Conservation (phyloP, 371 early-diverging fungal genomes). For the Lichtheimia ornata region DNA sequence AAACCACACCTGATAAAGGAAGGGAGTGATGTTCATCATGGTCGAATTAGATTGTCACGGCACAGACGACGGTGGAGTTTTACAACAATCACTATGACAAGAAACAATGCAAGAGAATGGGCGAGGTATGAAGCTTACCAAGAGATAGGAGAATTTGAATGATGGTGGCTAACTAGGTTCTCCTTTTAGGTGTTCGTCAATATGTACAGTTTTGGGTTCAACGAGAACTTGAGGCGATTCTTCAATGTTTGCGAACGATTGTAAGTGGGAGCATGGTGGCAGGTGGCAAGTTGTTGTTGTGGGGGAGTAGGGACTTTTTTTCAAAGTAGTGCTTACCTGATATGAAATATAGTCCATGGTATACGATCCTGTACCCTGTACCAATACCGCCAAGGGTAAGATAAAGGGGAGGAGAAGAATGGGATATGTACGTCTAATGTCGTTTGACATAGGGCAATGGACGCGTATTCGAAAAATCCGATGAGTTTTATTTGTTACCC, state of each 20-base stretch:
- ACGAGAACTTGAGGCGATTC: slow-evolving; percentile 49
- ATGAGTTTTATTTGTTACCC: slow-evolving; percentile 47
- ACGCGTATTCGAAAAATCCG: slow-evolving; percentile 46
- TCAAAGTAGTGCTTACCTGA: too few relatives aligned
- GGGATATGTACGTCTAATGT: background rate
- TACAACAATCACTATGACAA: slow-evolving; percentile 61
- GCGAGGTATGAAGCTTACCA: slow-evolving; percentile 36
- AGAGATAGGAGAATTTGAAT: background rate
- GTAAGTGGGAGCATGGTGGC: slow-evolving; percentile 23
- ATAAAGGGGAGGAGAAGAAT: background rate
- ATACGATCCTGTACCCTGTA: slow-evolving; percentile 54
- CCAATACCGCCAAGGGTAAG: slow-evolving; percentile 55
- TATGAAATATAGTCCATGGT: slow-evolving; percentile 46
- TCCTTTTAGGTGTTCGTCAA: slow-evolving; percentile 45
- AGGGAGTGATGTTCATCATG: background rate
- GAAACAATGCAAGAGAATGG: slow-evolving; percentile 47
- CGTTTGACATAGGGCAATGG: slow-evolving; percentile 35
- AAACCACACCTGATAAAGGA: too few relatives aligned
- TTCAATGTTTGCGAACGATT: slow-evolving; percentile 56
- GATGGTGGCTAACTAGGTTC: background rate
- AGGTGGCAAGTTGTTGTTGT: background rate
- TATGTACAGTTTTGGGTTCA: slow-evolving; percentile 60
- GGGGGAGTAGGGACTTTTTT: background rate
- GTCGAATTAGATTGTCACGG: slow-evolving; percentile 45
- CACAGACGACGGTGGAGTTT: slow-evolving; percentile 66